Evolutionary conservation across 2,329 filamentous ascomycete species (phyloP).

Genomic region (Alternaria brassicae): DNA sequence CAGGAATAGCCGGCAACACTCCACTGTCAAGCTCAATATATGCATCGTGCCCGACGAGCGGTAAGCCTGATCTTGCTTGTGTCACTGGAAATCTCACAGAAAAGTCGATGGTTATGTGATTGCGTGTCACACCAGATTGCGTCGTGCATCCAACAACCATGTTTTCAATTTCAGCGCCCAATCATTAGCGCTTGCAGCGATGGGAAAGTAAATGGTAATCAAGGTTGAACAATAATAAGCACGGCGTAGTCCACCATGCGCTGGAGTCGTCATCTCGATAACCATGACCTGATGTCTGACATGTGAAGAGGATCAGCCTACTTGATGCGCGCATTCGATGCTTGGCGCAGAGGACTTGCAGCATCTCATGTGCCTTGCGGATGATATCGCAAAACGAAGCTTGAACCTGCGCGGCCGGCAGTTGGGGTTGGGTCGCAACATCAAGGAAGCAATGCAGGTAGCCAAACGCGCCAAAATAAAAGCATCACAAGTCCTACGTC

Average conservation of each 20-base stretch:
- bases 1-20: conserved; percentile 13
- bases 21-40: too few species aligned
- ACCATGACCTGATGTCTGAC: not conserved
- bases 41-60: not conserved
- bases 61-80: not conserved
- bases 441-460: not conserved
- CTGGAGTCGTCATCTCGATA: not conserved
- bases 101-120: not conserved
- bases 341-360: conserved; percentile 21
- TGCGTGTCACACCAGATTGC: not conserved
- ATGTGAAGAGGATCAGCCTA: conserved; percentile 7
- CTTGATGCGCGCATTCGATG: conserved; percentile 7
- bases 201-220: too few species aligned
- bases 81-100: too few species aligned
- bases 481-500: conserved; percentile 9
- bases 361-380: not conserved
- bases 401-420: conserved; percentile 1
- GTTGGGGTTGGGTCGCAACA: not conserved
- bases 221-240: not conserved
- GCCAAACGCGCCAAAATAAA: conserved; percentile 7
- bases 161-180: not conserved
- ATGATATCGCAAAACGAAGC: conserved; percentile 12
- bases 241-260: not conserved
- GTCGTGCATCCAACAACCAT: not conserved
- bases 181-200: not conserved